These are phyloP conservation scores for Ganoderma lingzhi DNA, from an alignment of 1,284 basidiomycete genomes.

Conservation along the genomic window DNA sequence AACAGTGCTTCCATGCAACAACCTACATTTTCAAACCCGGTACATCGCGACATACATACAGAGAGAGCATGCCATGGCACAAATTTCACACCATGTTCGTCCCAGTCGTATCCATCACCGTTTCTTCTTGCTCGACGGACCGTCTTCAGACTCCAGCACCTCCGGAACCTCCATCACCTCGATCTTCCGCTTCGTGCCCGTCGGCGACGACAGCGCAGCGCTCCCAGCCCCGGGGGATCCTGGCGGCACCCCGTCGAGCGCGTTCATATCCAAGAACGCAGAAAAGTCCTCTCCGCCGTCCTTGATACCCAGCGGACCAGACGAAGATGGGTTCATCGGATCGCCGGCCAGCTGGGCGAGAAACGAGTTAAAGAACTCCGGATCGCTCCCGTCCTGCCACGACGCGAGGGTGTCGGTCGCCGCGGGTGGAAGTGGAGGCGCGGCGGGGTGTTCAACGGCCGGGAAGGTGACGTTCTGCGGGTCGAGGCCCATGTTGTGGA, in stretches of 20 bases:
- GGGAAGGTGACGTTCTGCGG: constrained; percentile 46
- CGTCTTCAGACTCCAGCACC: constrained; percentile 6
- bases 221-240: constrained; percentile 19
- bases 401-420: background rate
- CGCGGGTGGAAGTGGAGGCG: constrained; percentile 13
- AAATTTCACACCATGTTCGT: background rate
- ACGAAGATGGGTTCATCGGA: constrained; percentile 1
- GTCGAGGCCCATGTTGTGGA: constrained; percentile 75
- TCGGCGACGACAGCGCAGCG: constrained; percentile 21
- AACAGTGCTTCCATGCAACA: background rate
- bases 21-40: background rate
- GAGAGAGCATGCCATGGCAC: background rate
- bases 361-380: constrained; percentile 42
- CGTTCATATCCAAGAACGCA: constrained; percentile 51
- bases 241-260: constrained; percentile 13
- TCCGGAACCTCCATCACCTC: constrained; percentile 45
- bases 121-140: constrained; percentile 26
- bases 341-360: constrained; percentile 33
- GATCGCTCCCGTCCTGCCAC: constrained; percentile 39
- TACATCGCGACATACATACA: background rate
- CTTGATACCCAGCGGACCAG: background rate
- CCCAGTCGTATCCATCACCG: constrained; percentile 9
- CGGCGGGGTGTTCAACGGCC: constrained; percentile 23
- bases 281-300: constrained; percentile 46
- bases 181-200: constrained; percentile 56